A percentile compares a stretch with the other conserved stretches of the same genome.
Conservation (phyloP, 2,329 filamentous ascomycete species). For the Colletotrichum endophyticum region DNA sequence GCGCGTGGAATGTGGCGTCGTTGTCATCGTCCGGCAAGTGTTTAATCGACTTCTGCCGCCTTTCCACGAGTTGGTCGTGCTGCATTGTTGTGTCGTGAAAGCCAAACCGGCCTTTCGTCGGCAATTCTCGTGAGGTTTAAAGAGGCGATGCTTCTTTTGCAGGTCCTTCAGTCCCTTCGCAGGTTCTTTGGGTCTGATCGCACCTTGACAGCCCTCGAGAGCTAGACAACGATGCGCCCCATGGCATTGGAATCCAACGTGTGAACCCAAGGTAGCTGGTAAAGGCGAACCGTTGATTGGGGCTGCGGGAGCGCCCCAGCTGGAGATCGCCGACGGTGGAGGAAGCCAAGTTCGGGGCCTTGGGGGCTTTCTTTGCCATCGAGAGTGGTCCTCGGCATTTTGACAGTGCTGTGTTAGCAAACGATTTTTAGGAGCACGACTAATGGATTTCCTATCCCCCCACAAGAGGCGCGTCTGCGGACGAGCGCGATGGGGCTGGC, state of each 20-base stretch:
- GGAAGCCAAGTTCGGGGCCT: constrained; percentile 6
- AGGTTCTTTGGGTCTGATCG: neutral
- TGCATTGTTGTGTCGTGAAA: neutral
- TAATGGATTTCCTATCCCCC: constrained; percentile 3
- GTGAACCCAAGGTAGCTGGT: neutral
- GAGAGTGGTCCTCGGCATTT: neutral
- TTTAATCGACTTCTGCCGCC: neutral
- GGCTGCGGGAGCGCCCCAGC: neutral
- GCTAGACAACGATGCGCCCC: neutral
- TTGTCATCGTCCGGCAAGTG: neutral
- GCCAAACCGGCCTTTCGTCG: neutral
- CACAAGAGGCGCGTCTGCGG: constrained; percentile 6
- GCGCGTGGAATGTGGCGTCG: neutral
- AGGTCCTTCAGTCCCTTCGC: neutral
- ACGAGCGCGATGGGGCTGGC: constrained; percentile 3
- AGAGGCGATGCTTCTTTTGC: neutral
- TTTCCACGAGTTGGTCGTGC: neutral
- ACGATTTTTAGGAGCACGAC: neutral
- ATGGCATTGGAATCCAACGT: neutral
- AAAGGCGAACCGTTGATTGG: neutral
- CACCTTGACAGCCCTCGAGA: neutral
- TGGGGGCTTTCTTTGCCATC: neutral
- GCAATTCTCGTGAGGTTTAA: neutral
- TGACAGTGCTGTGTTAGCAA: constrained; percentile 10
- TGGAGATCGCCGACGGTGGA: constrained; percentile 2